Evolutionary conservation across 129 eudicot species (phyloP), one percentile per base, ranked within the genome.

Genomic region (Escallonia herrerae): DNA sequence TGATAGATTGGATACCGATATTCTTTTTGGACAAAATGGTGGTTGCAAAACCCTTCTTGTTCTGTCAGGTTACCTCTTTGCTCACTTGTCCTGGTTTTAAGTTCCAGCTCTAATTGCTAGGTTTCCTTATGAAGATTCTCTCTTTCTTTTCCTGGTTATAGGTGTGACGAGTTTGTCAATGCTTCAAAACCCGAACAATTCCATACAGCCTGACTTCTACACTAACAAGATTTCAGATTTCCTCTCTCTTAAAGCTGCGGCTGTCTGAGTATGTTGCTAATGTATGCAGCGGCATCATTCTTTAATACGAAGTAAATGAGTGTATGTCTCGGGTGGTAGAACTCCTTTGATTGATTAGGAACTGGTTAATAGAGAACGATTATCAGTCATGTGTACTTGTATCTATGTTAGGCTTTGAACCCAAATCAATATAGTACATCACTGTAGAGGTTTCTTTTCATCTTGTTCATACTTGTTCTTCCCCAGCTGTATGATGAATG

Each of bases 41-140:
- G 99, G 99, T 42, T 94, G 99, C 86, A 94, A 89, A 82, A 94
- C 97, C 53, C 99, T 94, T 60, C 97, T 94, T 44, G 99, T 94
- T 73, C 97, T 94, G 70, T 94, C 99, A 75, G 99, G 99, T 85
- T 71, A 53, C 11, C 42, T 3, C 0, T 15, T 4, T 13, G 33
- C 41, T 40, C 52, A 4, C 53, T 41, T 46, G 7, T 56, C 38
- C 3, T 2, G 22, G 10, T 13, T 5, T 5, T 6, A 46, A 45
- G 13, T 15, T 7, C 42, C 44, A 60, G 64, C 64, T 39, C 14
- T 12, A 41, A 22, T 22, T 22, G 33, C 1, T 22, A 22, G 0
- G 33, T 22, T 22, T 22, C 33, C 33, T 22, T 22, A 22, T 1
- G 1, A 22, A 22, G 33, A 22, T 22, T 22, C 33, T 22, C 33